Base-by-base conservation (phyloP, 2,329 filamentous ascomycete genomes). In the Colletotrichum magnum region DNA sequence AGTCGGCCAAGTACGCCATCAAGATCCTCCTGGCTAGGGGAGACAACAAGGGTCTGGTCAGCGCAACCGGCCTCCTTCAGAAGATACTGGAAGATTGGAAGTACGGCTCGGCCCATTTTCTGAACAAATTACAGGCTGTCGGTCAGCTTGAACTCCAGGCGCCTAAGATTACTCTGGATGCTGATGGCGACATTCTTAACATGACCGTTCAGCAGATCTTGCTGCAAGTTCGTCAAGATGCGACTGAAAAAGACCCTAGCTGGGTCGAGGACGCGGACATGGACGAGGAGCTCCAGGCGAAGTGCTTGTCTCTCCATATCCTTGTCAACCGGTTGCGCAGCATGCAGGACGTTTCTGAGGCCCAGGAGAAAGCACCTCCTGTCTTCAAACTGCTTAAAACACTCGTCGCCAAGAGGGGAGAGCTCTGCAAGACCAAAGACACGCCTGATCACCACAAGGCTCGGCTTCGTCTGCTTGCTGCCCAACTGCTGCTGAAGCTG, bases 1-100 rank as follows among this genome's bases (percentile, higher is more conserved):
- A 92, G 77, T 93, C 94, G 9, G 94, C 95, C 24, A 99, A 99
- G 80, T 94, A 98, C 81, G 96, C 96, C 0, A 90, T 98, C 57
- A 95, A 94, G 32, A 94, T 99, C 72, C 86, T 99, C 62, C 89
- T 97, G 80, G 91, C 93, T 43, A 91, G 91, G 74, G 85, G 85
- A 53, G 86, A 89, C 24, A 90, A 95, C 58, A 96, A 94, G 78
- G 92, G 86, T 73, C 81, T 95, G 76, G 92, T 97, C 83, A 93
- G 94, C 69, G 93, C 94, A 7, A 94, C 92, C 61, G 94, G 97
- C 74, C 86, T 99, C 12, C 81, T 98, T 7, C 88, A 92, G 64
- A 93, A 92, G 77, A 92, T 92, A 68, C 88, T 93, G 72, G 90
- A 93, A 72, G 88, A 90, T 58, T 95, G 93, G 85, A 85, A 87